A percentile compares a stretch with the other conserved stretches of the same genome.
These are phyloP conservation scores for Leishmania lainsoni DNA, from an alignment of 208 protist genomes.

Conservation along the genomic window DNA sequence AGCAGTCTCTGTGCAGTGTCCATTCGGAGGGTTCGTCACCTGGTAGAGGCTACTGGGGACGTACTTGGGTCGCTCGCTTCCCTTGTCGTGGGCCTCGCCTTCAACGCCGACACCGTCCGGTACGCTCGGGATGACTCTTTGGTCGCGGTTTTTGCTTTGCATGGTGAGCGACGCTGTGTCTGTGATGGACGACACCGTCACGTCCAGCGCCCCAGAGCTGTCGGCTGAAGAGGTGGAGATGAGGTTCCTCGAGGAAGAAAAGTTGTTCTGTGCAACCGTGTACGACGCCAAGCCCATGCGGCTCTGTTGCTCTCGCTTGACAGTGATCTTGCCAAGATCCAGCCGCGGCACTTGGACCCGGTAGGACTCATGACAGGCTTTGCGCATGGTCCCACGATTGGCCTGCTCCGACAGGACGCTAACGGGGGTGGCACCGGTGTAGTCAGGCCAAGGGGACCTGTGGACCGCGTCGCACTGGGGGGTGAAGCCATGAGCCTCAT, in stretches of 20 bases:
- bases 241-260: background rate
- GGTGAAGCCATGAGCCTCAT: slow-evolving; percentile 8
- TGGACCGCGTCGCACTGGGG: slow-evolving; percentile 9
- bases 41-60: background rate
- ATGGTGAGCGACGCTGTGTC: slow-evolving; percentile 8
- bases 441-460: background rate
- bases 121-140: background rate
- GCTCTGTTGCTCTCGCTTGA: slow-evolving; percentile 20
- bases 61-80: background rate
- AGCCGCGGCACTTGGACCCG: slow-evolving; percentile 29
- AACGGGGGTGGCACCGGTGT: slow-evolving; percentile 25
- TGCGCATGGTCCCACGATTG: slow-evolving; percentile 17
- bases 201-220: slow-evolving; percentile 19
- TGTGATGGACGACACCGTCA: slow-evolving; percentile 39
- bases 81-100: background rate
- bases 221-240: background rate
- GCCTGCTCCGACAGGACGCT: slow-evolving; percentile 31
- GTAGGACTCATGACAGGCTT: slow-evolving; percentile 11
- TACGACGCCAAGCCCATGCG: slow-evolving; percentile 1
- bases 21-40: background rate
- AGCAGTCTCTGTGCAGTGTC: too few relatives aligned
- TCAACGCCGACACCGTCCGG: background rate
- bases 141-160: background rate
- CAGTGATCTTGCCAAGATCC: slow-evolving; percentile 25
- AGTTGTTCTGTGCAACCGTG: background rate